A percentile compares a stretch with the other conserved stretches of the same genome.
phyloP scores from a whole-genome alignment of 148 eudicot genomes.

The Drosera capensis region DNA sequence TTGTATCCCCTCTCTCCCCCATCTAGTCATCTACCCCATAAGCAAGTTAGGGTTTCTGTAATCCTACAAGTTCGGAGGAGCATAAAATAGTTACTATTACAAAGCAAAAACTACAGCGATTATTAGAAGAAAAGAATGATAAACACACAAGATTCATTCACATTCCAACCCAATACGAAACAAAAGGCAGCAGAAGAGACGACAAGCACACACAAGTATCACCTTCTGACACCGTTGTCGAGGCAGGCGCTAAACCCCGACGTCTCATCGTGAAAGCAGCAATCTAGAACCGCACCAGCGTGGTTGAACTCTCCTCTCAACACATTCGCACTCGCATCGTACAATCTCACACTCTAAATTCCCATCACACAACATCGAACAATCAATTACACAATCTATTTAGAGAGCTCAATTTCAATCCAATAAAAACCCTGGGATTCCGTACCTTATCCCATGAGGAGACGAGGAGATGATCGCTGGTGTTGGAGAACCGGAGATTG shows the following conservation, averaged over 20 bases:
- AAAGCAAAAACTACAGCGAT: neutral
- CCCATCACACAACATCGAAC: neutral
- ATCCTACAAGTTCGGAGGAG: no score
- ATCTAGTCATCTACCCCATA: no score
- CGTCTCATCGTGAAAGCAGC: constrained; percentile 89
- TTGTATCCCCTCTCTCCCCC: no score
- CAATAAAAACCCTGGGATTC: neutral
- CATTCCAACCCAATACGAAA: no score
- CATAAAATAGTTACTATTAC: neutral
- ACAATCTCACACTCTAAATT: constrained; percentile 79
- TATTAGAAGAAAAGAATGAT: neutral
- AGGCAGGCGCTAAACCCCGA: constrained; percentile 76
- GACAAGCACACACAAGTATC: no score
- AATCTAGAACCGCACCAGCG: constrained; percentile 84
- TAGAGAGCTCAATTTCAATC: neutral
- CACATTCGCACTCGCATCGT: constrained; percentile 71
- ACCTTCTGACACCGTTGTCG: constrained; percentile 75
- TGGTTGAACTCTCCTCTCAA: constrained; percentile 83
- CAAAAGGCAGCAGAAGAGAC: neutral
- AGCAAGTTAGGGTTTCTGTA: no score
- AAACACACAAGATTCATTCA: no score
- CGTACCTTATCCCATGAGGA: constrained; percentile 84
- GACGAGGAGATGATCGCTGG: constrained; percentile 79
- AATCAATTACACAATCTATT: neutral
- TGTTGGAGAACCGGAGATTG: constrained; percentile 63